phyloP scores from a whole-genome alignment of 306 rosid genomes.

The Vachellia pachyceras region DNA sequence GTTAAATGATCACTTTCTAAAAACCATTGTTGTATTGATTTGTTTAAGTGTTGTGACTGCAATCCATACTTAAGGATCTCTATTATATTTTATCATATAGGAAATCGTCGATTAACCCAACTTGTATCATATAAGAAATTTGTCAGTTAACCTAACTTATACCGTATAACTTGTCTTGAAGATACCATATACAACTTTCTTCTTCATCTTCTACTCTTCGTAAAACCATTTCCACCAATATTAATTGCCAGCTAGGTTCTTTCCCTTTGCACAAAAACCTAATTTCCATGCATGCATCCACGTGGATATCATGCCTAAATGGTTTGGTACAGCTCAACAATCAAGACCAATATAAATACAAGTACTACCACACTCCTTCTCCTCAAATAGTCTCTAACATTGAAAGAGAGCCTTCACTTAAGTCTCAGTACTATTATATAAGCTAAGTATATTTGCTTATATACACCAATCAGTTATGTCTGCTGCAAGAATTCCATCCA shows the following conservation, averaged over 20 bases:
- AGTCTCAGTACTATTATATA: background rate
- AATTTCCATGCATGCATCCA: background rate
- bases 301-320: background rate
- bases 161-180: too few species aligned
- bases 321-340: background rate
- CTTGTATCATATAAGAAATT: too few species aligned
- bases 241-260: background rate
- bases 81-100: too few species aligned
- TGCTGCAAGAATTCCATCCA: slow-evolving; percentile 20
- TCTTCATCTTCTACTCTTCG: too few species aligned
- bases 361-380: background rate
- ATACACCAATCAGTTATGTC: background rate
- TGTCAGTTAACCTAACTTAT: too few species aligned
- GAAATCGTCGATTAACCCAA: too few species aligned
- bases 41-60: too few species aligned
- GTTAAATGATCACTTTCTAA: too few species aligned
- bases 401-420: background rate
- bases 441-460: background rate
- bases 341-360: slow-evolving; percentile 33
- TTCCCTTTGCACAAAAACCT: background rate
- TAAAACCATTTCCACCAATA: too few species aligned
- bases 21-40: too few species aligned
- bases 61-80: too few species aligned
- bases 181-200: too few species aligned
- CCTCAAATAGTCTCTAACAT: background rate